A percentile compares a stretch with the other conserved stretches of the same genome.
These are phyloP conservation scores for Puccinellia tenuiflora DNA, from an alignment of 176 grass and related monocot species.

Conservation along the genomic window DNA sequence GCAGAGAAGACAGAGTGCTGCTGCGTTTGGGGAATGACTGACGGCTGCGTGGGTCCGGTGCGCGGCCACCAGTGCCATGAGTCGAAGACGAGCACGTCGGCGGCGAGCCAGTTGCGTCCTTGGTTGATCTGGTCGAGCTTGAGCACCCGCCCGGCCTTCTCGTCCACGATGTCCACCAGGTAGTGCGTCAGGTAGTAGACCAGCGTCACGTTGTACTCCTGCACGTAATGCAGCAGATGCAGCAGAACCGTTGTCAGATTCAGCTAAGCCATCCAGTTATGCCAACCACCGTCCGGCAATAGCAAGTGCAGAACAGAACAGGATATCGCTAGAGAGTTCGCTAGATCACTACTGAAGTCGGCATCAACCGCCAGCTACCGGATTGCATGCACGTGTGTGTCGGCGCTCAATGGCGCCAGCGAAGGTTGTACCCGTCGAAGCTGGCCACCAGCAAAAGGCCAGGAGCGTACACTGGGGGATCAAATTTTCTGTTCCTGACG, in stretches of 20 bases:
- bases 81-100: constrained; percentile 88
- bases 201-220: constrained; percentile 75
- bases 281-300: neutral
- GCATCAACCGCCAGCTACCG: neutral
- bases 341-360: too few species aligned
- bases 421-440: neutral
- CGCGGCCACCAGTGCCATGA: constrained; percentile 94
- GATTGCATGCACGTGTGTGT: neutral
- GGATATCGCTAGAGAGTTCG: neutral
- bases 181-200: constrained; percentile 82
- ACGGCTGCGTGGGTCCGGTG: constrained; percentile 47
- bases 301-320: neutral
- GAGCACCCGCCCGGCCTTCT: constrained; percentile 51
- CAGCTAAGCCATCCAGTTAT: neutral
- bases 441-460: constrained; percentile 22
- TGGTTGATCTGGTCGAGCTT: constrained; percentile 60
- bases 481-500: neutral
- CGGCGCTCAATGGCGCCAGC: neutral
- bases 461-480: neutral
- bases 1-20: neutral
- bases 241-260: neutral
- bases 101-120: constrained; percentile 39
- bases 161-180: constrained; percentile 58
- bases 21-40: neutral
- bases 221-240: neutral